A percentile compares a stretch with the other conserved stretches of the same genome.
Conservation (phyloP, 2,329 filamentous ascomycete genomes). For the Talaromyces sp. region DNA sequence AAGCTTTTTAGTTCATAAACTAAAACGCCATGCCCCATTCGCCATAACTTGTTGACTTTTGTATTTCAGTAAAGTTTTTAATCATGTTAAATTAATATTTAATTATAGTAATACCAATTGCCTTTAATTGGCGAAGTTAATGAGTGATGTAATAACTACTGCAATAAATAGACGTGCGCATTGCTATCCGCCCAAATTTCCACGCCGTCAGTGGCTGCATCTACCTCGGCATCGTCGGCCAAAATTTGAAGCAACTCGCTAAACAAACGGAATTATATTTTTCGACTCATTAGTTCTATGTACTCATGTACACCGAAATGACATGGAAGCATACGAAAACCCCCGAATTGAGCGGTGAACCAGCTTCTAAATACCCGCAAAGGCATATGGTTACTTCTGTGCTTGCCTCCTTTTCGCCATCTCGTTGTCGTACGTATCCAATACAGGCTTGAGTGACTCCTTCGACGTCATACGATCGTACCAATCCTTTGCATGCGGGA, state of each 20-base stretch:
- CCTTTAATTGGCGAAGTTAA: background rate
- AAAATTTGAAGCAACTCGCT: background rate
- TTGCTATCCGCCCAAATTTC: too few relatives aligned
- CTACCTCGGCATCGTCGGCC: background rate
- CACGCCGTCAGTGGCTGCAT: background rate
- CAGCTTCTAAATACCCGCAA: background rate
- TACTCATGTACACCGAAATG: background rate
- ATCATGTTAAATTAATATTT: too few relatives aligned
- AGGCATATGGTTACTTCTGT: background rate
- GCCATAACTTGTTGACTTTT: background rate
- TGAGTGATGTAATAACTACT: background rate
- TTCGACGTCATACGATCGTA: constrained; percentile 4
- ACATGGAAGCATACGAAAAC: too few relatives aligned
- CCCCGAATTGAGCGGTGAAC: too few relatives aligned
- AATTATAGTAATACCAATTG: background rate
- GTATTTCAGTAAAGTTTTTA: background rate
- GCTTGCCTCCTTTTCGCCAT: background rate
- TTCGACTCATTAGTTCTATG: background rate
- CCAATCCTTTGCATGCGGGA: constrained; percentile 12
- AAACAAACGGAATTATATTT: background rate
- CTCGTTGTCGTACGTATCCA: background rate
- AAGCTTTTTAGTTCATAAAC: constrained; percentile 1
- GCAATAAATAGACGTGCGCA: background rate
- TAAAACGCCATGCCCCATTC: background rate
- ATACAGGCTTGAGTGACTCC: background rate